A percentile compares a stretch with the other conserved stretches of the same genome.
Conservation (phyloP, 257 asterid genomes). For the Nicotiana paniculata region DNA sequence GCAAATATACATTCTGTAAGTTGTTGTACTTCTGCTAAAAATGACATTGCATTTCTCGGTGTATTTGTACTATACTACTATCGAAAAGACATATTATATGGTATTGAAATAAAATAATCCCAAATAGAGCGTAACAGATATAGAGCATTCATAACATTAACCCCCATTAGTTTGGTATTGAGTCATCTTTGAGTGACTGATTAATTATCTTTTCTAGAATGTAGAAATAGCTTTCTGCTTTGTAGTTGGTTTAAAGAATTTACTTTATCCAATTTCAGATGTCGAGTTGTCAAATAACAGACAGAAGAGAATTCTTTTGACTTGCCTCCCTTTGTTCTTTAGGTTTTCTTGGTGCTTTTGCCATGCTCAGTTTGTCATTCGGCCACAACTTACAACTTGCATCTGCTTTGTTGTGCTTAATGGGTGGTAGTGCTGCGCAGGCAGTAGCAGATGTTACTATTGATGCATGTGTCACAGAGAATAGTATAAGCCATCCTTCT, state of each 20-base stretch:
- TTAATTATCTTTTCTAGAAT: too few species aligned
- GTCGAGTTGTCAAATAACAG: background rate
- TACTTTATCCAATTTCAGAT: background rate
- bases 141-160: background rate
- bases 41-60: background rate
- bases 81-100: too few species aligned
- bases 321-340: slow-evolving; percentile 15
- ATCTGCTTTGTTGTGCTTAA: slow-evolving; percentile 36
- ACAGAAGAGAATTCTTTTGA: background rate
- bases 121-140: background rate
- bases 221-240: too few species aligned
- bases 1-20: background rate
- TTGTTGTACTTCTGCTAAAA: background rate
- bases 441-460: slow-evolving; percentile 69
- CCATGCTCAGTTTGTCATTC: slow-evolving; percentile 44
- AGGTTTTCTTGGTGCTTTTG: slow-evolving; percentile 42
- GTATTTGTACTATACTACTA: background rate
- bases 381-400: slow-evolving; percentile 23
- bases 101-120: too few species aligned
- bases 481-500: slow-evolving; percentile 41
- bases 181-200: background rate
- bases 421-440: slow-evolving; percentile 39
- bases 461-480: slow-evolving; percentile 63
- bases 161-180: background rate
- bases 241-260: background rate